Percentiles rank a stretch among this genome's conserved stretches.
These are phyloP conservation scores for Elymus sibiricus DNA, from an alignment of 176 grass and related monocot species.

Conservation along the genomic window DNA sequence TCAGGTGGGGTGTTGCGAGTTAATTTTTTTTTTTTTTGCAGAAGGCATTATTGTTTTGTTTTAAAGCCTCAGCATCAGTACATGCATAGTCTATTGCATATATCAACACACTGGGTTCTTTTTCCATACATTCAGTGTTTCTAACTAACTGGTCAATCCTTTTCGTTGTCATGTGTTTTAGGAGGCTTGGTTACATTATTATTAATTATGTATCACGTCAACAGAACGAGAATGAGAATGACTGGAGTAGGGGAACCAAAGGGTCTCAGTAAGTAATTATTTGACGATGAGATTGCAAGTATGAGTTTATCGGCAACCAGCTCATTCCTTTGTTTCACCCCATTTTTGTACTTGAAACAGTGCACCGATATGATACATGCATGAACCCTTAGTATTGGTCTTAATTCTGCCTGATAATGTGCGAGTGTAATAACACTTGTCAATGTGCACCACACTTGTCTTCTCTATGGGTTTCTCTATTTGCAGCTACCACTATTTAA, in stretches of 20 bases:
- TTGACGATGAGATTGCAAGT: background rate
- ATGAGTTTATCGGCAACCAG: background rate
- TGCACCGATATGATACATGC: slow-evolving; percentile 4
- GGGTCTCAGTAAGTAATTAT: background rate
- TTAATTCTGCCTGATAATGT: background rate
- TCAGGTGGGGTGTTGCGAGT: no score
- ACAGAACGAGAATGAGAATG: background rate
- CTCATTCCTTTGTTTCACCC: background rate
- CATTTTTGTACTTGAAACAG: background rate
- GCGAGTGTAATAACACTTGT: background rate
- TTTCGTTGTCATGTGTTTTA: background rate
- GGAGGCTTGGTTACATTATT: background rate
- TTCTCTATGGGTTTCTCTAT: slow-evolving; percentile 22
- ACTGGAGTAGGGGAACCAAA: background rate
- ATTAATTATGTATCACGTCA: background rate
- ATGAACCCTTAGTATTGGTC: background rate
- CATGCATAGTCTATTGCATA: background rate
- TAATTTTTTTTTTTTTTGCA: no score
- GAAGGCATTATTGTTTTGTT: background rate
- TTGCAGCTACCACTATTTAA: slow-evolving; percentile 66
- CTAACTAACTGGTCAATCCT: background rate
- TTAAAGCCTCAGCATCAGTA: background rate
- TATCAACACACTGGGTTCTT: background rate
- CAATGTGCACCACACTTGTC: slow-evolving; percentile 22
- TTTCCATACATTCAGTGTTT: background rate